phyloP scores from a whole-genome alignment of 2,329 filamentous ascomycete genomes.

The Aspergillus sojae region DNA sequence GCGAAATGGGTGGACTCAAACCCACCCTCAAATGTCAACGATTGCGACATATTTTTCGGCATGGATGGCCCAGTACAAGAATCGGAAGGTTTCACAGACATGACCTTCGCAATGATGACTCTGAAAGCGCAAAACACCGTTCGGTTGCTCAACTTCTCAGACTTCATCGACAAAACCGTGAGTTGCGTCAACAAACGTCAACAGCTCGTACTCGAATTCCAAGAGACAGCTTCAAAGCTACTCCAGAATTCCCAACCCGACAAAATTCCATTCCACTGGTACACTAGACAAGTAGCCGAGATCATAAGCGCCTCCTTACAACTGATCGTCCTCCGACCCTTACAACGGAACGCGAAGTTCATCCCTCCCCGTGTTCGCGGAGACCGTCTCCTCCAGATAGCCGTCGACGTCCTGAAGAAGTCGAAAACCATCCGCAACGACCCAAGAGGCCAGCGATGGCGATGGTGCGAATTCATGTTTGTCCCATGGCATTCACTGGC shows the following conservation, averaged over 20 bases:
- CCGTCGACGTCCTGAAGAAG: conserved; percentile 28
- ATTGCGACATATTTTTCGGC: conserved; percentile 30
- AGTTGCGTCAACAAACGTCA: conserved; percentile 29
- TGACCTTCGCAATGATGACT: conserved; percentile 28
- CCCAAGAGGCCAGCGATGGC: conserved; percentile 25
- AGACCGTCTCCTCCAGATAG: conserved; percentile 27
- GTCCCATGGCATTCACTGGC: conserved; percentile 37
- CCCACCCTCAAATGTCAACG: conserved; percentile 31
- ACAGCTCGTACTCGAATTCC: conserved; percentile 29
- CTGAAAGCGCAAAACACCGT: conserved; percentile 26
- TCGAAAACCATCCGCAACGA: conserved; percentile 24
- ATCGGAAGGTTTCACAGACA: conserved; percentile 31
- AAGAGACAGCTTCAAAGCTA: conserved; percentile 23
- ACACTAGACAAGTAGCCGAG: conserved; percentile 23
- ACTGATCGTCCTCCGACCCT: conserved; percentile 30
- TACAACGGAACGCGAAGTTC: conserved; percentile 27
- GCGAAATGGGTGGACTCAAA: conserved; percentile 31
- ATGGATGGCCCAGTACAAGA: conserved; percentile 23
- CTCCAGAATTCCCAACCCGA: conserved; percentile 26
- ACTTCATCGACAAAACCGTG: conserved; percentile 25
- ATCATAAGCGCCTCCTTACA: conserved; percentile 31
- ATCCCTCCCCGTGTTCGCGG: conserved; percentile 28
- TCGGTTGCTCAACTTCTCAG: conserved; percentile 28
- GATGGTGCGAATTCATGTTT: conserved; percentile 33
- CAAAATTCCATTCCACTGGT: conserved; percentile 28